Evolutionary conservation across 495 filamentous ascomycete genomes (phyloP).

Genomic region (Elasticomyces elasticus): DNA sequence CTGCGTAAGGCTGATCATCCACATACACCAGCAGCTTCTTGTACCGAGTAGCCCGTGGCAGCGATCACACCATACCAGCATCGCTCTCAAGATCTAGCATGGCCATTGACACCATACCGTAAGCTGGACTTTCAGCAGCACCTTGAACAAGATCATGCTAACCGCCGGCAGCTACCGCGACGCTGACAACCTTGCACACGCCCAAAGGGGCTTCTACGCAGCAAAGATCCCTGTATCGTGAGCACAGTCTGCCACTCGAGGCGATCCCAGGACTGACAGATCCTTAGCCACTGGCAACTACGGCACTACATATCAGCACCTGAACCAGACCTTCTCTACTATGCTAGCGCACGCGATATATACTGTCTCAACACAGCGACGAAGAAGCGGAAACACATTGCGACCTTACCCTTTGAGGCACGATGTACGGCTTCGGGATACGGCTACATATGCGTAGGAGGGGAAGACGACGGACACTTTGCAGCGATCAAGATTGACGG

Average conservation of each 20-base stretch:
- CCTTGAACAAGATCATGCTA: background rate
- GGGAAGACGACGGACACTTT: slow-evolving; percentile 70
- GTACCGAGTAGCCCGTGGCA: background rate
- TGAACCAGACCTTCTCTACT: slow-evolving; percentile 67
- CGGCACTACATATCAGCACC: slow-evolving; percentile 81
- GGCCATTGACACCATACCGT: slow-evolving; percentile 27
- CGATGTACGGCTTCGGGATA: slow-evolving; percentile 73
- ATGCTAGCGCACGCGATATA: slow-evolving; percentile 63
- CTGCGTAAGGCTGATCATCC: no score
- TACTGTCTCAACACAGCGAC: slow-evolving; percentile 56
- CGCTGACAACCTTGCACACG: slow-evolving; percentile 50
- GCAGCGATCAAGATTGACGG: slow-evolving; percentile 59
- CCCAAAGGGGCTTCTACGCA: slow-evolving; percentile 62
- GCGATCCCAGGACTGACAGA: slow-evolving; percentile 19
- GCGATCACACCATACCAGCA: background rate
- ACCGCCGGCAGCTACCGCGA: slow-evolving; percentile 39
- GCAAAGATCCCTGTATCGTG: slow-evolving; percentile 64
- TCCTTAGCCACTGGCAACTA: slow-evolving; percentile 74
- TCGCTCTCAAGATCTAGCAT: slow-evolving; percentile 4
- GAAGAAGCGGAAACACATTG: slow-evolving; percentile 63
- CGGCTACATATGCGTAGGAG: slow-evolving; percentile 85
- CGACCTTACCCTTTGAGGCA: slow-evolving; percentile 68
- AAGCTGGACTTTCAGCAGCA: no score
- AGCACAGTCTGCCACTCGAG: no score
- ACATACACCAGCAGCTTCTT: background rate